A percentile compares a stretch with the other conserved stretches of the same genome.
These are phyloP conservation scores for Xylaria scruposa DNA, from an alignment of 495 filamentous ascomycete species.

Conservation along the genomic window DNA sequence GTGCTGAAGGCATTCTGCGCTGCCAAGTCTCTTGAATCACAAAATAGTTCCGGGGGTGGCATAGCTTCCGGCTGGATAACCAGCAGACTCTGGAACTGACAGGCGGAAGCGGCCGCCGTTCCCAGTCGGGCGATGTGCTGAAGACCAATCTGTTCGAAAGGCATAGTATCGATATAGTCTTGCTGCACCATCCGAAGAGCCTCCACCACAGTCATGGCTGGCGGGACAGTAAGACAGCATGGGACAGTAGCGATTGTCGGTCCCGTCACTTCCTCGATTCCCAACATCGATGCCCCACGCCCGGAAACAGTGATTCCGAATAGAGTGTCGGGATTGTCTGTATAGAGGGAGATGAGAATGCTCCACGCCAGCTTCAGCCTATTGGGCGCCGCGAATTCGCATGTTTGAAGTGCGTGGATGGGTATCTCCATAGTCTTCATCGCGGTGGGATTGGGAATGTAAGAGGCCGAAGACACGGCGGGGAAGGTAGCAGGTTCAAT, in stretches of 20 bases:
- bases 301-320: constrained; percentile 63
- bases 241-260: constrained; percentile 67
- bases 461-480: too few species aligned
- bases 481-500: too few species aligned
- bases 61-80: constrained; percentile 45
- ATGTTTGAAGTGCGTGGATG: too few species aligned
- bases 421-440: too few species aligned
- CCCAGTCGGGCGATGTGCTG: constrained; percentile 64
- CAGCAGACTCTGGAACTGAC: constrained; percentile 63
- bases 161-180: constrained; percentile 52
- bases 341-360: constrained; percentile 40
- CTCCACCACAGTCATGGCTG: constrained; percentile 34
- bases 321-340: constrained; percentile 45
- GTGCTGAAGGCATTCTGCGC: constrained; percentile 2
- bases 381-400: not conserved
- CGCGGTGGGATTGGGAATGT: too few species aligned
- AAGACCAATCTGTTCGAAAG: constrained; percentile 66
- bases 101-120: constrained; percentile 60
- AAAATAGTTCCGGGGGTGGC: not conserved
- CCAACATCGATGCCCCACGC: constrained; percentile 51
- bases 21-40: not conserved
- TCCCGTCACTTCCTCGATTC: constrained; percentile 56
- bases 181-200: constrained; percentile 55
- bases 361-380: constrained; percentile 44
- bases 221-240: constrained; percentile 51